These are phyloP conservation scores for Luffa aegyptiaca DNA, from an alignment of 306 rosid genomes.

Conservation along the genomic window DNA sequence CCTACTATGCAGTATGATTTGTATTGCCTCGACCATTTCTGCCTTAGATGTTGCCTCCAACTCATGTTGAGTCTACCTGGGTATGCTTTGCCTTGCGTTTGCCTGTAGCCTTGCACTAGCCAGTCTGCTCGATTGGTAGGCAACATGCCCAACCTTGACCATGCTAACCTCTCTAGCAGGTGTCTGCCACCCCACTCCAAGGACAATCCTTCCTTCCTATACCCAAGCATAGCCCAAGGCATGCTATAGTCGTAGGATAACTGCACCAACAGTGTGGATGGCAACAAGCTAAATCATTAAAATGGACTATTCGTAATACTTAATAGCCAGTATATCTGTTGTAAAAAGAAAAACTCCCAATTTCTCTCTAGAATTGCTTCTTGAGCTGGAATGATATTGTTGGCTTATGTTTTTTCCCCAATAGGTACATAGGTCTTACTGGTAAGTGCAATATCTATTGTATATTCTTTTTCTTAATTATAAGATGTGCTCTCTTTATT, in stretches of 20 bases:
- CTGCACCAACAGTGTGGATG: background rate
- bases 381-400: background rate
- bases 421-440: background rate
- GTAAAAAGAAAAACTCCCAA: background rate
- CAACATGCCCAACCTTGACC: background rate
- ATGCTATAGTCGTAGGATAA: background rate
- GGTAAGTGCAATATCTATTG: background rate
- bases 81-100: background rate
- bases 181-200: background rate
- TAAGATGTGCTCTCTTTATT: background rate
- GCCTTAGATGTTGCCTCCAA: background rate
- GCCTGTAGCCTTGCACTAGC: background rate
- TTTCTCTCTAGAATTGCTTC: background rate
- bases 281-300: background rate
- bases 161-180: background rate
- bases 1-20: background rate
- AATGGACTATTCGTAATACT: background rate
- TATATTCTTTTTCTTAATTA: background rate
- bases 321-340: background rate
- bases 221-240: background rate
- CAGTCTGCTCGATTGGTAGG: background rate
- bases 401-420: background rate
- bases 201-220: background rate
- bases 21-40: background rate
- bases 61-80: no score